These are phyloP conservation scores for Boletus reticulatus DNA, from an alignment of 768 basidiomycete genomes.

Conservation along the genomic window DNA sequence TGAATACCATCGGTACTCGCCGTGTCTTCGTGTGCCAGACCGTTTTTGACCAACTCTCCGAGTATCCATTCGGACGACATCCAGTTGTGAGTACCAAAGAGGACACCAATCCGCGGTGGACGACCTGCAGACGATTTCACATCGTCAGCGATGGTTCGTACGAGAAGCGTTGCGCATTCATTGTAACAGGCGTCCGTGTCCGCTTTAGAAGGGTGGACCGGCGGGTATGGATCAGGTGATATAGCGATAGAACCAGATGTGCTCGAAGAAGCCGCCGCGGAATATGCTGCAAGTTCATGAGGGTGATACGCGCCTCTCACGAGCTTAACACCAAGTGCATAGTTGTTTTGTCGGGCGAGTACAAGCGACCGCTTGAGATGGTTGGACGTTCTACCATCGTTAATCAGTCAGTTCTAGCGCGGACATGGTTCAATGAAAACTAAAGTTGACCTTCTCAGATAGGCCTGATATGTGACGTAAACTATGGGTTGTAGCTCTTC, in stretches of 20 bases:
- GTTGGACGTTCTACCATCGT: constrained; percentile 52
- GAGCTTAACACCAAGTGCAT: constrained; percentile 85
- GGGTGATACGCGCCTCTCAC: constrained; percentile 92
- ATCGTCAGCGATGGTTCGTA: constrained; percentile 55
- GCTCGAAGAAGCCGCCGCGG: constrained; percentile 20
- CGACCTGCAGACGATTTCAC: constrained; percentile 27
- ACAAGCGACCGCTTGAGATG: constrained; percentile 63
- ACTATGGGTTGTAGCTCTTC: constrained; percentile 61
- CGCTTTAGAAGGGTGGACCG: constrained; percentile 65
- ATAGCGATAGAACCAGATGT: constrained; percentile 37
- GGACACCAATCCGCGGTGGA: constrained; percentile 48
- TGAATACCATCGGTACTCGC: constrained; percentile 11
- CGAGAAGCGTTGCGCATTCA: constrained; percentile 52
- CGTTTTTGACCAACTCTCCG: constrained; percentile 52
- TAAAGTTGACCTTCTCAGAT: constrained; percentile 61
- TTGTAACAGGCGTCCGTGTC: constrained; percentile 80
- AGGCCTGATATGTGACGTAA: constrained; percentile 89
- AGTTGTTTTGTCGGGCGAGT: constrained; percentile 64
- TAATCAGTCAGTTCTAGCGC: neutral
- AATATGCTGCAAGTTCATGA: constrained; percentile 58
- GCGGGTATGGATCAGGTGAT: constrained; percentile 56
- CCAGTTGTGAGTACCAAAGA: constrained; percentile 90
- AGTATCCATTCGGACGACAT: constrained; percentile 61
- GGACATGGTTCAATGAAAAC: neutral
- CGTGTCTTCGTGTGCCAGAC: constrained; percentile 38